Conservation (phyloP, 805 yeast species). For the Cyberlindnera xylosilytica region DNA sequence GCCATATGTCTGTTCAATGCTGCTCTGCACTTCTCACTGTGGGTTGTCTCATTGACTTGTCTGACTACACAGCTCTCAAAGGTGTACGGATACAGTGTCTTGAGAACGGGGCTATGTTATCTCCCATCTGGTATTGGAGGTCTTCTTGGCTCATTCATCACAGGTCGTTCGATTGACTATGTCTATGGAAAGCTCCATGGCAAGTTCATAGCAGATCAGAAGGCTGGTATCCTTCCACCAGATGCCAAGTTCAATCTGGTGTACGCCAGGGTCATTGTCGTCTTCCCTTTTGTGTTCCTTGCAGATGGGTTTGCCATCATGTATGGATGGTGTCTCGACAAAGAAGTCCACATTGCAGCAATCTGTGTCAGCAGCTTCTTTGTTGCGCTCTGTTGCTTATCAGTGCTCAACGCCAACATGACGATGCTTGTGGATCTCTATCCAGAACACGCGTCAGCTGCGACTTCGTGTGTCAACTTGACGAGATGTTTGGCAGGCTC, state of each 20-base stretch:
- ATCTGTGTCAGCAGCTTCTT: constrained; percentile 51
- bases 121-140: constrained; percentile 73
- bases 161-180: constrained; percentile 58
- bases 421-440: constrained; percentile 73
- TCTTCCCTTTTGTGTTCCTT: constrained; percentile 40
- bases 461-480: constrained; percentile 70
- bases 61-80: constrained; percentile 52
- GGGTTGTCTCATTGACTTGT: constrained; percentile 69
- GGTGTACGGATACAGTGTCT: constrained; percentile 48
- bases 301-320: constrained; percentile 41
- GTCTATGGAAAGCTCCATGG: constrained; percentile 29
- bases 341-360: constrained; percentile 9
- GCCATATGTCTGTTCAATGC: constrained; percentile 49
- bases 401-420: constrained; percentile 52
- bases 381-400: constrained; percentile 55
- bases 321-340: constrained; percentile 75
- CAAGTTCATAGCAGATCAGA: constrained; percentile 20
- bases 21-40: constrained; percentile 61
- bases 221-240: constrained; percentile 22
- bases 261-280: constrained; percentile 48
- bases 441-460: constrained; percentile 70
- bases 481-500: constrained; percentile 72
- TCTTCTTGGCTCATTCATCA: constrained; percentile 51
- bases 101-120: constrained; percentile 69
- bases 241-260: constrained; percentile 47